phyloP scores from a whole-genome alignment of 2,329 filamentous ascomycete genomes.

The Pseudohalonectria lignicola region DNA sequence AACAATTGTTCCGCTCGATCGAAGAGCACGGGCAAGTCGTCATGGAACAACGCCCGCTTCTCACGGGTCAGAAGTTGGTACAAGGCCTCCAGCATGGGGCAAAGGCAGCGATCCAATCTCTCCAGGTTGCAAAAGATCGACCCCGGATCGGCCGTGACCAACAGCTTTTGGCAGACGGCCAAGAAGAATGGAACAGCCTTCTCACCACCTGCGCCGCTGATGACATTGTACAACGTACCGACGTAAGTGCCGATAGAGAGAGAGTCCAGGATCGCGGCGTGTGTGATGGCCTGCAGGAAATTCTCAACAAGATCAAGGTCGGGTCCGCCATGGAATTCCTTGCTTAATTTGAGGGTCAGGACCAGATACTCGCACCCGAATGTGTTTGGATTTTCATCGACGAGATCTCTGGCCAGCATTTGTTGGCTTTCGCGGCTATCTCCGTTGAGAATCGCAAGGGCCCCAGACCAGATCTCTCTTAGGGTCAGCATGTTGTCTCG shows the following conservation, averaged over 20 bases:
- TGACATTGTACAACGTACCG: conserved; percentile 20
- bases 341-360: background rate
- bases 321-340: too few relatives aligned
- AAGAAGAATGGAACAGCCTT: conserved; percentile 17
- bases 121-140: background rate
- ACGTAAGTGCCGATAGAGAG: conserved; percentile 24
- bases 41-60: background rate
- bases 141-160: background rate
- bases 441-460: background rate
- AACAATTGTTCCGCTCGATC: background rate
- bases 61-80: background rate
- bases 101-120: background rate
- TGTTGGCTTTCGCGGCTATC: background rate
- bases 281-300: conserved; percentile 21
- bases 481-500: too few relatives aligned
- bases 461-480: background rate
- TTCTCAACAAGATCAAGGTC: conserved; percentile 12
- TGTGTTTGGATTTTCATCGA: background rate
- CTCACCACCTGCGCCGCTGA: conserved; percentile 20
- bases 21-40: background rate
- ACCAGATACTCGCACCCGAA: background rate
- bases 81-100: background rate
- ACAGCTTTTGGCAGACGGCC: conserved; percentile 7
- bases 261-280: conserved; percentile 20
- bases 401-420: background rate